Evolutionary conservation across 345 rosid genomes (phyloP), one percentile per base, ranked within the genome.

Genomic region (Pugionium cornutum): DNA sequence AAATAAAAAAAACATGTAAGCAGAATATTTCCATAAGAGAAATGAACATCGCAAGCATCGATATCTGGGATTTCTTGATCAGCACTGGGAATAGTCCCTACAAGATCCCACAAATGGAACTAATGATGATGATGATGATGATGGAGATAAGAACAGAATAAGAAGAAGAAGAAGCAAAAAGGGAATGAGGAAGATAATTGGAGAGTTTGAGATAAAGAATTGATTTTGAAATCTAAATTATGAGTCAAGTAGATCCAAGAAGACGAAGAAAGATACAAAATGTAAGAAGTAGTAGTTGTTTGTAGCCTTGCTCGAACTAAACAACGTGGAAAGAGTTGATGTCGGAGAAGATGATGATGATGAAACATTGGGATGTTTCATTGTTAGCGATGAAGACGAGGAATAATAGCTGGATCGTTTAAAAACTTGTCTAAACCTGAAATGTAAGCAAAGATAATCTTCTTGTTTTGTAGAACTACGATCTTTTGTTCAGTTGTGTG

Each of bases 11-110:
- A 18, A 18, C 18, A 18, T 18, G 18, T 18, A 18, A 18, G 18
- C 18, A 18, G 18, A 18, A 18, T 18, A 18, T 18, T 18, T 18
- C 18, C 18, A 18, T 18, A 18, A 18, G 18, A 18, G 18, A 18
- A 18, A 18, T 18, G 18, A 18, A 18, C 18, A 18, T 18, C 18
- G 18, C 18, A 18, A 18, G 18, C 18, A 18, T 18, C 18, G 18
- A 18, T 18, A 18, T 18, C 18, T 18, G 18, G 46, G 46, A 5
- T 5, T 44, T 44, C 6, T 2, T 0, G 88, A 88, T 69, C 76
- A 61, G 35, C 85, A 83, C 42, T 91, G 96, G 98, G 86, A 86
- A 45, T 91, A 94, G 98, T 91, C 86, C 27, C 61, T 91, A 3
- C 84, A 82, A 58, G 96, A 86, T 75, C 40, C 53, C 6, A 66